Evolutionary conservation across 2,329 filamentous ascomycete species (phyloP), one percentile per base, ranked within the genome.

Genomic region (Calonectria naviculata): DNA sequence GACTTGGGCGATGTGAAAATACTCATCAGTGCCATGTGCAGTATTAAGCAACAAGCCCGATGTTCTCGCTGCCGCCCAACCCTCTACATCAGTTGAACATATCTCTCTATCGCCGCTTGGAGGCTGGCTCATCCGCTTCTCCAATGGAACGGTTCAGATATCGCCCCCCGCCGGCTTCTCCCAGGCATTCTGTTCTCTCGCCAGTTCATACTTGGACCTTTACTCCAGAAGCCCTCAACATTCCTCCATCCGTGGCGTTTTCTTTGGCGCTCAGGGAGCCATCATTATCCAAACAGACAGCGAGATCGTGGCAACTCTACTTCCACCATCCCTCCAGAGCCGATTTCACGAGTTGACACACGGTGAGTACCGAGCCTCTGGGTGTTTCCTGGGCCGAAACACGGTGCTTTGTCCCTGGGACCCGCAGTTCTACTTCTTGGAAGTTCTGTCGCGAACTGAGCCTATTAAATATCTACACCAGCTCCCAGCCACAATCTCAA

Each of bases 41-140:
- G 72, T 73, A 7, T 42, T 72, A 19, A 70, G 65, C 24, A 73
- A 68, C 38, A 64, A 58, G 19, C 65, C 68, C 9, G 71, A 73
- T 47, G 19, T 73, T 10, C 56, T 72, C 12, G 66, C 34, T 21
- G 60, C 54, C 4, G 41, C 71, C 21, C 60, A 56, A 6, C 65
- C 69, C 3, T 44, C 63, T 5, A n/a, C 54, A 12, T 19, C 36
- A 21, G 46, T 70, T 5, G 70, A 73, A 15, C 72, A 73, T 46
- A 41, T 73, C 8, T 9, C 72, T 2, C 42, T 73, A 5, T 72
- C 72, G 1, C 66, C 70, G 0, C 52, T 61, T 4, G 71, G 71
- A 1, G 72, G 72, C 12, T 72, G 52, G 58, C 68, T 73, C 10
- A 60, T 72, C 34, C 47, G 66, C 2, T 73, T 72, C 52, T 56